Percentiles rank a stretch among this genome's conserved stretches.
Conservation (phyloP, 257 asterid species). For the Gardenia jasminoides region DNA sequence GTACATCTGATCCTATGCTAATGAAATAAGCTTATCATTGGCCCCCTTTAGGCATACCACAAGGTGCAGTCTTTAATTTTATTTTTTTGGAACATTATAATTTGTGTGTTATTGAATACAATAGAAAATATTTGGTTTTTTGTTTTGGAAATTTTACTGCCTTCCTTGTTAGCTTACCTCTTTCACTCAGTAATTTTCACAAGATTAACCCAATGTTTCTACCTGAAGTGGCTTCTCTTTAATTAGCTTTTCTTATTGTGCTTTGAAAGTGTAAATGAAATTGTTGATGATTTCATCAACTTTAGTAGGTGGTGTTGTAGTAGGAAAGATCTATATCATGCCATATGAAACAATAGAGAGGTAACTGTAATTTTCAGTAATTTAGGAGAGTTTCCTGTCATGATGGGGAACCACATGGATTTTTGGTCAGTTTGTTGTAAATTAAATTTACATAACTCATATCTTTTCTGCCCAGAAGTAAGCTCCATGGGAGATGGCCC, state of each 20-base stretch:
- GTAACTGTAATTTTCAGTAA: neutral
- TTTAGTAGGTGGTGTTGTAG: neutral
- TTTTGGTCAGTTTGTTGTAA: neutral
- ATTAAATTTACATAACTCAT: neutral
- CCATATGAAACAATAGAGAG: neutral
- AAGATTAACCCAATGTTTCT: neutral
- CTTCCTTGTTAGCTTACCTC: neutral
- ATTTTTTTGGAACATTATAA: neutral
- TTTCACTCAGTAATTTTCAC: neutral
- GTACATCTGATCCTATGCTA: no score
- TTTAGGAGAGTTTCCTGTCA: neutral
- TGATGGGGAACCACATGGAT: neutral
- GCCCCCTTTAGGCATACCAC: neutral
- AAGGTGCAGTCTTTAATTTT: neutral
- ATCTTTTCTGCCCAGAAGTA: constrained; percentile 28
- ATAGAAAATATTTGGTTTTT: neutral
- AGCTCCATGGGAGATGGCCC: constrained; percentile 80
- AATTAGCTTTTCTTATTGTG: neutral
- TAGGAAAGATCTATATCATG: neutral
- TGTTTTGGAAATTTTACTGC: neutral
- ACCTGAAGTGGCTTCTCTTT: neutral
- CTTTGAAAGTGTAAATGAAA: no score
- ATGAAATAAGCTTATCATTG: neutral
- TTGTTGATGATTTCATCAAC: neutral
- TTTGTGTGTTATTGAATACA: neutral